Evolutionary conservation across 352 stramenopile species (phyloP), one percentile per base, ranked within the genome.

Genomic region (Globisporangium viniferum): DNA sequence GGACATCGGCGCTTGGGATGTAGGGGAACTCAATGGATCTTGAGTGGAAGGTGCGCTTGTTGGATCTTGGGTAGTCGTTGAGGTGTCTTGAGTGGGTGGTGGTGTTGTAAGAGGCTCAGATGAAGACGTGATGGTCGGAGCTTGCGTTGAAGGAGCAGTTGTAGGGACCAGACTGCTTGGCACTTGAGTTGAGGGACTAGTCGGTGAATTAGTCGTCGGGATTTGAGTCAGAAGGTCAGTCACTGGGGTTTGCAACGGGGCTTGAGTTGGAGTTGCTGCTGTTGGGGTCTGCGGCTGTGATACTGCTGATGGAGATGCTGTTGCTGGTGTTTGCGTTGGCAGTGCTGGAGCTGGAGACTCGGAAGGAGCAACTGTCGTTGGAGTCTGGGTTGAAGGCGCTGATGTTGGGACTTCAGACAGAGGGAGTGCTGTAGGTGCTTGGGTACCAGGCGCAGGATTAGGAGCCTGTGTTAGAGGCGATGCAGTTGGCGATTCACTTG

Each of bases 191-290:
- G 66, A 18, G 12, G 46, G 20, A 58, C 39, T 18, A 20, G 58
- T 14, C 10, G 36, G 36, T 3, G 36, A 44, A 15, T 44, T 8
- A 33, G 56, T 60, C 2, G 44, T 59, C 39, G 68, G 63, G 15
- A 33, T 22, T 33, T 46, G 22, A 48, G 63, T 62, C 59, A 53
- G 56, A 44, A 44, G 36, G 36, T 44, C 36, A 44, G 8, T 44
- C 54, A 55, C 54, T 41, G 20, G 27, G 33, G 68, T 66, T 60
- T 33, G 44, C 14, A 12, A 27, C 18, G 56, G 55, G 8, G 55
- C 15, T 46, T 61, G 55, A 24, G 55, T 61, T 27, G 55, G 12
- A 48, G 55, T 53, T 53, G 44, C 24, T 18, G 18, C 27, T 12
- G 33, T 62, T 24, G 56, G 56, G 8, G 5, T 8, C 46, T 24